A percentile compares a stretch with the other conserved stretches of the same genome.
These are phyloP conservation scores for Fraxinus nigra DNA, from an alignment of 305 asterid genomes.

Conservation along the genomic window DNA sequence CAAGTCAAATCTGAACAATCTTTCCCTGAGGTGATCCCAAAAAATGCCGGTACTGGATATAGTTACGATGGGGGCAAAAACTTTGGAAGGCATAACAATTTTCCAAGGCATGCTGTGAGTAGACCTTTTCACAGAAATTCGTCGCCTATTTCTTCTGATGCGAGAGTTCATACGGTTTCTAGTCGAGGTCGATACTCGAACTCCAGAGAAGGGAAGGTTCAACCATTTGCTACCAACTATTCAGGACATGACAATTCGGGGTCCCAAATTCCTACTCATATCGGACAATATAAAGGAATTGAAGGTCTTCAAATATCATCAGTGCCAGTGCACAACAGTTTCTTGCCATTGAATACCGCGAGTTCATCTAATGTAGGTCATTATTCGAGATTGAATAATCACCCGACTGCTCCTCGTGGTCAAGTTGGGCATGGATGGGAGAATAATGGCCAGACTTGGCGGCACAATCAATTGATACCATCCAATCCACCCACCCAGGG, in stretches of 20 bases:
- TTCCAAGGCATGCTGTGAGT: not conserved
- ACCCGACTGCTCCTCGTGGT: not conserved
- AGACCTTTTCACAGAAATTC: not conserved
- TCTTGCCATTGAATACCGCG: not conserved
- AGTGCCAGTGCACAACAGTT: not conserved
- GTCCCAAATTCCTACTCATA: not conserved
- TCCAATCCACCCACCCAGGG: not conserved
- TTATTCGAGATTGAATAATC: constrained; percentile 18
- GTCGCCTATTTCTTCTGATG: not conserved
- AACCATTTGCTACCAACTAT: not conserved
- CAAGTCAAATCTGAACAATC: not conserved
- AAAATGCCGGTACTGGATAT: constrained; percentile 20
- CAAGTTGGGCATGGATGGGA: not conserved
- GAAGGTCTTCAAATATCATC: constrained; percentile 6
- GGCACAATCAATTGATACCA: not conserved
- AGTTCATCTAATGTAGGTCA: not conserved
- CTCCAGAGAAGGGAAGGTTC: not conserved
- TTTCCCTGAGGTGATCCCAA: not conserved
- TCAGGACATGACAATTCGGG: not conserved
- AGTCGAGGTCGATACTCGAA: not conserved
- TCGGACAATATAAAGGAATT: not conserved
- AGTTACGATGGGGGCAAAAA: constrained; percentile 23
- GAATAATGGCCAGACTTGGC: not conserved
- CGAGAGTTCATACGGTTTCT: not conserved
- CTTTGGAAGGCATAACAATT: not conserved